phyloP scores from a whole-genome alignment of 768 basidiomycete genomes.

The Agaricus blazei region DNA sequence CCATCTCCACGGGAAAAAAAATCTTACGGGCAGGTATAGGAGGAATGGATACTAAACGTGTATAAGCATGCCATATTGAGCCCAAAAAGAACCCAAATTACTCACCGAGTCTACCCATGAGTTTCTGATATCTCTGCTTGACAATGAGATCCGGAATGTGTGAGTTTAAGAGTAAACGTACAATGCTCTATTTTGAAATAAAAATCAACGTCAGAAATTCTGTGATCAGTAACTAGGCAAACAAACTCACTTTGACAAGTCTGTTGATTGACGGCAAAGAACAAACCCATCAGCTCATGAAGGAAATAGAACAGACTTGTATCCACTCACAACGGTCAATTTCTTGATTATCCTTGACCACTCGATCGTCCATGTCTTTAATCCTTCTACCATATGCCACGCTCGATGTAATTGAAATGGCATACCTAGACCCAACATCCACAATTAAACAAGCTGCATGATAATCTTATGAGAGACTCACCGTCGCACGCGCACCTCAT shows the following conservation, averaged over 20 bases:
- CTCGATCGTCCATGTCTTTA: conserved; percentile 16
- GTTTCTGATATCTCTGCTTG: conserved; percentile 9
- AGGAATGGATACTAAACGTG: conserved; percentile 12
- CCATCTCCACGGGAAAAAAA: background rate
- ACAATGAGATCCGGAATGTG: background rate
- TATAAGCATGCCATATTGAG: background rate
- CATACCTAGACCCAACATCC: conserved; percentile 15
- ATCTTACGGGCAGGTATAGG: conserved; percentile 11
- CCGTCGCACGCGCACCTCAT: conserved; percentile 16
- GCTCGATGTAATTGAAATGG: conserved; percentile 19
- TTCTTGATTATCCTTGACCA: conserved; percentile 18
- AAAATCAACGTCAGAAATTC: background rate
- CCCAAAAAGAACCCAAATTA: background rate
- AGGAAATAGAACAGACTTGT: background rate
- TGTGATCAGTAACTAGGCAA: background rate
- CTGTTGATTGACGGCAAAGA: background rate
- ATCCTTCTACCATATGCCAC: conserved; percentile 21
- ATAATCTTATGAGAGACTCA: conserved; percentile 3
- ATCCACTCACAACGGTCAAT: conserved; percentile 18
- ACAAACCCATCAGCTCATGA: background rate
- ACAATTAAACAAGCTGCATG: background rate
- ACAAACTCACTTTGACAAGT: conserved; percentile 4
- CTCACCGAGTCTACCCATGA: conserved; percentile 10
- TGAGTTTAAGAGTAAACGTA: background rate
- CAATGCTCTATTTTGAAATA: background rate